Conservation (phyloP, 495 filamentous ascomycete genomes). For the Rhizodiscina lignyota region DNA sequence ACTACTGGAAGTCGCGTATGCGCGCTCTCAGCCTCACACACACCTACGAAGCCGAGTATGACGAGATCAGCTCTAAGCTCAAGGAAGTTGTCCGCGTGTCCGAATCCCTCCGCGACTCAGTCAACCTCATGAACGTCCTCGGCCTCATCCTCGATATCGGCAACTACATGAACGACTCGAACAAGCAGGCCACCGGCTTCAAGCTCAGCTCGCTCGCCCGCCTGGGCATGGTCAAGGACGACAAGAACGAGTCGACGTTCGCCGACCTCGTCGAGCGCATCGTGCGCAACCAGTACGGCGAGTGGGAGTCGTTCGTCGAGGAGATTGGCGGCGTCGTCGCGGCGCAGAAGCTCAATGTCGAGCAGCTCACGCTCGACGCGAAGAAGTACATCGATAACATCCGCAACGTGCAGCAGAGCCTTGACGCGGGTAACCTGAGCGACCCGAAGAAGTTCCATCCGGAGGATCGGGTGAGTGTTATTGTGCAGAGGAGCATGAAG, state of each 20-base stretch:
- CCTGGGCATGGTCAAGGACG: constrained; percentile 94
- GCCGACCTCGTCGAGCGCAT: constrained; percentile 96
- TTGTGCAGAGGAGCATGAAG: constrained; percentile 89
- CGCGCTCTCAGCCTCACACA: constrained; percentile 74
- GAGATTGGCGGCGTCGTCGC: constrained; percentile 70
- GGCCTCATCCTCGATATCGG: constrained; percentile 93
- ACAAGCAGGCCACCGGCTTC: constrained; percentile 96
- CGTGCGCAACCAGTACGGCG: constrained; percentile 85
- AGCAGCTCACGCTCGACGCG: constrained; percentile 78
- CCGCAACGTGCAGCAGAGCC: constrained; percentile 75
- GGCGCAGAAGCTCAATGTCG: constrained; percentile 89
- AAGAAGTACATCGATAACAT: constrained; percentile 90
- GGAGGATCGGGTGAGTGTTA: constrained; percentile 81
- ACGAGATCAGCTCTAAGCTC: constrained; percentile 70
- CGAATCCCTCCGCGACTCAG: constrained; percentile 78
- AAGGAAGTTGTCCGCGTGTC: constrained; percentile 69
- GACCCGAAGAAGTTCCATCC: constrained; percentile 97
- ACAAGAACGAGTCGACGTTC: constrained; percentile 94
- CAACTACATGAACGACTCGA: constrained; percentile 99
- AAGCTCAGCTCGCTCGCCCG: constrained; percentile 91
- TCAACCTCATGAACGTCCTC: constrained; percentile 85
- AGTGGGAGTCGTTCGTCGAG: constrained; percentile 78
- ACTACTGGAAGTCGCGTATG: constrained; percentile 98
- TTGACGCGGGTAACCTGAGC: constrained; percentile 87
- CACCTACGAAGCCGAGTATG: constrained; percentile 77